Conservation (phyloP, 2,329 filamentous ascomycete genomes). For the Ascochyta viciae-villosae region DNA sequence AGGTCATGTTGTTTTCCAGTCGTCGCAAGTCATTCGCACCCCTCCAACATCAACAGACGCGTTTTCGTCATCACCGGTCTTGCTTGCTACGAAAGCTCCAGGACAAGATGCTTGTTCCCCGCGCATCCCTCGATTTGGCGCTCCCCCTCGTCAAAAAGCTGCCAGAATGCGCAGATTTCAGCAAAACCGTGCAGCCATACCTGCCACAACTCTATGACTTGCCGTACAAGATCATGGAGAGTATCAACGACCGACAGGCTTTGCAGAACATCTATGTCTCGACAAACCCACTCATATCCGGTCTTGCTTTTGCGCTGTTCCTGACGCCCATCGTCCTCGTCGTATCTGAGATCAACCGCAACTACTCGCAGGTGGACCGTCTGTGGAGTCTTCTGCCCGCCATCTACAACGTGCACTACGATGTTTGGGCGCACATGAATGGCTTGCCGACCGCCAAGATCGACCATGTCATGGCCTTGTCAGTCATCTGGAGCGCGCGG, state of each 20-base stretch:
- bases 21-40: background rate
- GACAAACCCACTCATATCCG: slow-evolving; percentile 85
- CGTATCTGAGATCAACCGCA: slow-evolving; percentile 83
- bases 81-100: background rate
- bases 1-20: slow-evolving; percentile 29
- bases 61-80: background rate
- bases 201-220: slow-evolving; percentile 67
- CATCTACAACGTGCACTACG: slow-evolving; percentile 84
- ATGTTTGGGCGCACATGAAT: slow-evolving; percentile 79
- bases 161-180: slow-evolving; percentile 77
- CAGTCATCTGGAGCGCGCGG: slow-evolving; percentile 82
- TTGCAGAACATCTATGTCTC: slow-evolving; percentile 76
- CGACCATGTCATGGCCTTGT: slow-evolving; percentile 75
- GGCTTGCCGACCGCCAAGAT: slow-evolving; percentile 74
- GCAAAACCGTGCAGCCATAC: slow-evolving; percentile 77
- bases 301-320: slow-evolving; percentile 73
- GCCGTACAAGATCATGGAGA: slow-evolving; percentile 58
- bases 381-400: slow-evolving; percentile 90
- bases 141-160: slow-evolving; percentile 75
- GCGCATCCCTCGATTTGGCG: slow-evolving; percentile 49
- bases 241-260: slow-evolving; percentile 65
- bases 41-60: background rate
- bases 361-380: slow-evolving; percentile 97
- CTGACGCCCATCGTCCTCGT: slow-evolving; percentile 76
- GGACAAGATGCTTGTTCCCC: slow-evolving; percentile 54